These are phyloP conservation scores for Oryza longistaminata DNA, from an alignment of 176 grass and related monocot species.

Conservation along the genomic window DNA sequence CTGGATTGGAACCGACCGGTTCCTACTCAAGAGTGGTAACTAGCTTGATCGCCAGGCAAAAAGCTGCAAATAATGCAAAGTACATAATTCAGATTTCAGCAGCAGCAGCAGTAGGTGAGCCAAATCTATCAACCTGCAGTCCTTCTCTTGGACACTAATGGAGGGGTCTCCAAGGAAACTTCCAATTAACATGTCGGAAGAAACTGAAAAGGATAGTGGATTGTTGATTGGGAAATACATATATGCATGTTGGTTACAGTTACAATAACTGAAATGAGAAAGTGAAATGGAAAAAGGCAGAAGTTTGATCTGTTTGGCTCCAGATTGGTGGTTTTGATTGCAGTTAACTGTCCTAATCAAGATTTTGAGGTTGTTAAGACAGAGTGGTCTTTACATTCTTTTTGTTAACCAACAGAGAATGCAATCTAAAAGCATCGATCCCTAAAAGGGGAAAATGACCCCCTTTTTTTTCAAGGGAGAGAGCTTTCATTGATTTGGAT, in stretches of 20 bases:
- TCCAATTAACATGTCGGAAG: conserved; percentile 21
- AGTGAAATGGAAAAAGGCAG: background rate
- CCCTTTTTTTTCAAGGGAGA: background rate
- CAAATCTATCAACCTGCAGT: conserved; percentile 44
- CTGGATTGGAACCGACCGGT: conserved; percentile 21
- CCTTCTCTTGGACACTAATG: background rate
- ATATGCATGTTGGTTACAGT: background rate
- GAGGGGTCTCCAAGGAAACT: conserved; percentile 3
- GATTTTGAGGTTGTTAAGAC: background rate
- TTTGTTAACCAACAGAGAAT: background rate
- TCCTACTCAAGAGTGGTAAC: background rate
- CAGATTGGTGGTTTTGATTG: background rate
- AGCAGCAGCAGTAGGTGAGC: conserved; percentile 37
- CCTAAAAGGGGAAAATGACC: background rate
- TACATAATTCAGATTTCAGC: background rate
- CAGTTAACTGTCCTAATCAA: conserved; percentile 37
- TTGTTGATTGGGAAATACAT: background rate
- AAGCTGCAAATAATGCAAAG: conserved; percentile 34
- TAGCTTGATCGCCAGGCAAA: conserved; percentile 21
- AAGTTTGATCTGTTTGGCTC: background rate
- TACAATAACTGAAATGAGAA: background rate
- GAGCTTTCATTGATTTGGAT: background rate
- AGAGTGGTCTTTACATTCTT: background rate
- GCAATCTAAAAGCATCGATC: background rate
- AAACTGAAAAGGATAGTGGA: too few species aligned